A percentile compares a stretch with the other conserved stretches of the same genome.
phyloP scores from a whole-genome alignment of 495 filamentous ascomycete species.

The Neurospora sp. region DNA sequence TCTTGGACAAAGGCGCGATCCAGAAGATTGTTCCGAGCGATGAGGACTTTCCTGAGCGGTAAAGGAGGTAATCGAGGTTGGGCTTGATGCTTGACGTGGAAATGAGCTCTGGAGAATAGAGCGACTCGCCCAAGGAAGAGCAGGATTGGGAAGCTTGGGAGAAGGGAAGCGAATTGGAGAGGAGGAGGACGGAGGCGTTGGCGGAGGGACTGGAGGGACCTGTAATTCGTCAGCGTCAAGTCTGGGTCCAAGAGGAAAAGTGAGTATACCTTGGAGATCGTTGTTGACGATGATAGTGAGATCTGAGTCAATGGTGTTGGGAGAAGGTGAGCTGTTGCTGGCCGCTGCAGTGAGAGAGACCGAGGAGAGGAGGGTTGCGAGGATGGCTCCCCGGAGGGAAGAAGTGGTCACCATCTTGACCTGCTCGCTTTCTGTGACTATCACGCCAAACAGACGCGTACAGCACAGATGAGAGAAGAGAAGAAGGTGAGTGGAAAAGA shows the following conservation, averaged over 20 bases:
- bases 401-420: neutral
- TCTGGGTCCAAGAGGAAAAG: neutral
- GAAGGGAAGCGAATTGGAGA: constrained; percentile 20
- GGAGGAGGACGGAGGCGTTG: constrained; percentile 30
- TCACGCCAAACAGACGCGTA: neutral
- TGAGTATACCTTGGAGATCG: constrained; percentile 30
- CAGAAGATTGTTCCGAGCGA: constrained; percentile 20
- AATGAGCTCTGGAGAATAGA: constrained; percentile 27
- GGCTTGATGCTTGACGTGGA: constrained; percentile 25
- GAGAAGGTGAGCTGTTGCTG: constrained; percentile 14
- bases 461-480: neutral
- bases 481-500: neutral
- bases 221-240: constrained; percentile 1
- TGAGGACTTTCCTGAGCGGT: constrained; percentile 9
- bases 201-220: constrained; percentile 26
- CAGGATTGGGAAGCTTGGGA: constrained; percentile 2
- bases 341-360: constrained; percentile 9
- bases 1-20: constrained; percentile 19
- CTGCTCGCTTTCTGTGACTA: neutral
- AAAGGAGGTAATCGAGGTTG: constrained; percentile 31
- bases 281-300: constrained; percentile 30
- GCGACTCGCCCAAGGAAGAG: constrained; percentile 27
- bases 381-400: neutral
- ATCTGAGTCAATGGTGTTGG: constrained; percentile 25
- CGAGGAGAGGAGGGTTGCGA: constrained; percentile 3